Percentiles rank a stretch among this genome's conserved stretches.
Conservation (phyloP, 306 rosid genomes). For the Corylus heterophylla region DNA sequence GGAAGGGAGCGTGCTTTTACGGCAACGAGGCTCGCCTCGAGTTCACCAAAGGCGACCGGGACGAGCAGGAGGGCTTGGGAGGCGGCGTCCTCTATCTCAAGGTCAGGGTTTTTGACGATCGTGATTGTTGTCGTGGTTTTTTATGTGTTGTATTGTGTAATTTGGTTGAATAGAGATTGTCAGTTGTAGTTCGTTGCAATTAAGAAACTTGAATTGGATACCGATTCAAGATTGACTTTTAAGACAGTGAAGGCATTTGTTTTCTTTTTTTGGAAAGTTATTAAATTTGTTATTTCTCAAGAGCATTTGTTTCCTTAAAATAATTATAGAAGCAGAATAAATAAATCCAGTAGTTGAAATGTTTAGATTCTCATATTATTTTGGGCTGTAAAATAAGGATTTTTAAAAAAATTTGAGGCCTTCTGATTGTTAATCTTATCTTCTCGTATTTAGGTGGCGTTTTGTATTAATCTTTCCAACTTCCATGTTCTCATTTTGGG, state of each 20-base stretch:
- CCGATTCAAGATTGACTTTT: no score
- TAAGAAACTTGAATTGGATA: background rate
- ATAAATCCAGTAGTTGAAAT: background rate
- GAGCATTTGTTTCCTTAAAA: background rate
- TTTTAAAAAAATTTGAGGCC: background rate
- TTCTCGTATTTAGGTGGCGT: background rate
- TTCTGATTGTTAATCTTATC: background rate
- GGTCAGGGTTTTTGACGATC: conserved; percentile 38
- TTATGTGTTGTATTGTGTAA: background rate
- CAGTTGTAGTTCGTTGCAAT: background rate
- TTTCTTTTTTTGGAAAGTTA: background rate
- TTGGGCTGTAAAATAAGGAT: background rate
- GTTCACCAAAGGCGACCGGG: conserved; percentile 45
- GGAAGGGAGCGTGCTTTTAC: conserved; percentile 89
- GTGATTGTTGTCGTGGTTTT: background rate
- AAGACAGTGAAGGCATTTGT: background rate
- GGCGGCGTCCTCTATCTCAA: conserved; percentile 84
- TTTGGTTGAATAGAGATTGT: background rate
- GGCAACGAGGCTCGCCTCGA: conserved; percentile 70
- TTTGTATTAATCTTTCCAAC: background rate
- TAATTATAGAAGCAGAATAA: background rate
- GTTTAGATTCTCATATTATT: background rate
- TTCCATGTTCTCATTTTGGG: no score
- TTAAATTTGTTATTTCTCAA: background rate
- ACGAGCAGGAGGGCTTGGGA: conserved; percentile 46